Evolutionary conservation across 768 basidiomycete species (phyloP).

Genomic region (Trametes cinnabarina): DNA sequence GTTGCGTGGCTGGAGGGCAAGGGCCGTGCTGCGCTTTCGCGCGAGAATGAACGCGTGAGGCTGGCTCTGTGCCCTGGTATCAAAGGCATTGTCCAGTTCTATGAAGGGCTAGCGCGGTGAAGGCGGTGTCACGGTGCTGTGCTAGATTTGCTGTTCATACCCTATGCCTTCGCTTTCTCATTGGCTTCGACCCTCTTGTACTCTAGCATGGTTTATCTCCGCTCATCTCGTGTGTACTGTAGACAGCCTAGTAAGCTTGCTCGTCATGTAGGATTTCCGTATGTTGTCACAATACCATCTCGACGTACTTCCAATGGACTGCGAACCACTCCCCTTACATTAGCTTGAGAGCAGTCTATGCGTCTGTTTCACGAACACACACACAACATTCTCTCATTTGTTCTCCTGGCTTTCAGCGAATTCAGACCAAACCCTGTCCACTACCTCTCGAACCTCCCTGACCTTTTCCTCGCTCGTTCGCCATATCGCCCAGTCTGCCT

Average conservation of each 20-base stretch:
- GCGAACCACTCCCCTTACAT: too few relatives aligned
- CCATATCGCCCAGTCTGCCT: conserved; percentile 70
- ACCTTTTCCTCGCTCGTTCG: conserved; percentile 53
- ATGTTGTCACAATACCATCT: too few relatives aligned
- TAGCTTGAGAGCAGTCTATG: too few relatives aligned
- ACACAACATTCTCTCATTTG: background rate
- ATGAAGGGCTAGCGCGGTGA: conserved; percentile 42
- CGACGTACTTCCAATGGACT: too few relatives aligned
- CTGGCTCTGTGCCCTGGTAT: conserved; percentile 69
- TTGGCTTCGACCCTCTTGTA: background rate
- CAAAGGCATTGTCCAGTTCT: conserved; percentile 55
- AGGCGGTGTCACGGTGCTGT: background rate
- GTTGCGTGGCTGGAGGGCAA: conserved; percentile 57
- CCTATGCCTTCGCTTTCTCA: background rate
- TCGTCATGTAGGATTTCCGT: too few relatives aligned
- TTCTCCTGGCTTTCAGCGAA: background rate
- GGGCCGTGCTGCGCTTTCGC: conserved; percentile 44
- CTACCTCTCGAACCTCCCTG: conserved; percentile 47
- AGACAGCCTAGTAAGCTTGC: too few relatives aligned
- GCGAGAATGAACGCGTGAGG: conserved; percentile 63
- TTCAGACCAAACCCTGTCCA: conserved; percentile 35
- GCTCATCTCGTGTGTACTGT: too few relatives aligned
- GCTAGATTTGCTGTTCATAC: background rate
- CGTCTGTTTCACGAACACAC: too few relatives aligned
- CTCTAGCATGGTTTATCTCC: background rate